Conservation (phyloP, 208 protist species). For the Kentomonas sorsogonicus region DNA sequence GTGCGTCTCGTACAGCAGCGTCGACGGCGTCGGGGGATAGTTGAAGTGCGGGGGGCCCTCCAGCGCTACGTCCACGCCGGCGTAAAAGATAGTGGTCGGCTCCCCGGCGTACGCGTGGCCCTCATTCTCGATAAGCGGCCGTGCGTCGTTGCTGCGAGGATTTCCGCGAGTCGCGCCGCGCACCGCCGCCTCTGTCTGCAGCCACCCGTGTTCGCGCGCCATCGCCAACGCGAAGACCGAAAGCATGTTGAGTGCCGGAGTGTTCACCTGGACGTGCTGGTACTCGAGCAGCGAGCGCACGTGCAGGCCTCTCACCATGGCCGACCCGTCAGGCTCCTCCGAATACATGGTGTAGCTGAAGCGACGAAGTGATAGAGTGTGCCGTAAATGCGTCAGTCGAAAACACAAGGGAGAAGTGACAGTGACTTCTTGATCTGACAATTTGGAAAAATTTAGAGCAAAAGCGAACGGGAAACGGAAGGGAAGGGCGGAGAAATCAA, state of each 20-base stretch:
- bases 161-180: conserved; percentile 12
- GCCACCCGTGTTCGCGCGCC: conserved; percentile 59
- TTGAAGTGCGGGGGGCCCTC: conserved; percentile 21
- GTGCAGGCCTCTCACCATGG: conserved; percentile 39
- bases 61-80: conserved; percentile 41
- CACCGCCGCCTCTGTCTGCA: conserved; percentile 27
- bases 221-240: conserved; percentile 49
- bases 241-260: conserved; percentile 41
- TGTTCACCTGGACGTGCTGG: conserved; percentile 52
- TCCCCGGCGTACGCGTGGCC: conserved; percentile 14
- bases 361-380: too few species aligned
- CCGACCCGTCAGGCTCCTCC: conserved; percentile 34
- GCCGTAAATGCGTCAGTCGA: not conserved
- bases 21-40: conserved; percentile 27
- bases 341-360: conserved; percentile 23
- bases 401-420: not conserved
- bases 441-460: not conserved
- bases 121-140: conserved; percentile 15
- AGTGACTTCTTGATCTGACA: not conserved
- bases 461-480: conserved; percentile 2
- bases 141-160: conserved; percentile 9
- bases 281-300: conserved; percentile 51
- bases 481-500: conserved; percentile 1
- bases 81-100: conserved; percentile 54
- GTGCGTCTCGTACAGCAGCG: conserved; percentile 24